phyloP scores from a whole-genome alignment of 1,284 basidiomycete species.

The Leccinum griseonigrum region DNA sequence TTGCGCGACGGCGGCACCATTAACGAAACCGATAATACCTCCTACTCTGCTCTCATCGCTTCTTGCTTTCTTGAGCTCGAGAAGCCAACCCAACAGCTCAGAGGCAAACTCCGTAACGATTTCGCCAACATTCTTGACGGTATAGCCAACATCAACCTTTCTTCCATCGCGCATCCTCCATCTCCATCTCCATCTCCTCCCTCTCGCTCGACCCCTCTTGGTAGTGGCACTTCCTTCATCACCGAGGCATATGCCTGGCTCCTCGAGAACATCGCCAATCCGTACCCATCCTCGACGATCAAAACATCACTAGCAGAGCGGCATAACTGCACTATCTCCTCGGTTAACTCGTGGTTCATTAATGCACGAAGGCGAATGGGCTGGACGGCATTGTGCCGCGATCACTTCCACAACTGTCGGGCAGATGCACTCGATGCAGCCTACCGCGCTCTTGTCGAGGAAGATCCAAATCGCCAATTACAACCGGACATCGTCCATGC shows the following conservation, averaged over 20 bases:
- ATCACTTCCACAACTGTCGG: constrained; percentile 37
- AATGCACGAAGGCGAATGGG: constrained; percentile 46
- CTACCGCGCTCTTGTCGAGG: constrained; percentile 33
- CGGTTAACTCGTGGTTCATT: constrained; percentile 47
- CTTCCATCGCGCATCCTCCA: neutral
- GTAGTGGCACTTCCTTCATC: constrained; percentile 26
- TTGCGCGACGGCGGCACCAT: neutral
- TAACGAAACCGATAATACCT: neutral
- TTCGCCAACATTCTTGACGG: neutral
- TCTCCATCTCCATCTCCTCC: neutral
- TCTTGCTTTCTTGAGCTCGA: constrained; percentile 12
- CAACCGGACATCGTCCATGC: constrained; percentile 5
- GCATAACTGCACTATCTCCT: constrained; percentile 27
- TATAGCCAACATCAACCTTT: neutral
- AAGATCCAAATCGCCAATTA: constrained; percentile 17
- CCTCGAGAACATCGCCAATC: constrained; percentile 43
- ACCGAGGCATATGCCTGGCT: constrained; percentile 42
- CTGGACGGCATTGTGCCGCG: constrained; percentile 42
- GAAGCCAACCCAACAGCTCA: neutral
- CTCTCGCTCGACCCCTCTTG: neutral
- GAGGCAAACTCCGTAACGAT: neutral
- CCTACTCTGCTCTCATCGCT: neutral
- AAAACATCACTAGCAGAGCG: constrained; percentile 31
- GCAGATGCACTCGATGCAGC: constrained; percentile 39
- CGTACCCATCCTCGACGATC: constrained; percentile 39